Evolutionary conservation across 2,329 filamentous ascomycete species (phyloP), one percentile per base, ranked within the genome.

Genomic region (Juglanconis oblonga): DNA sequence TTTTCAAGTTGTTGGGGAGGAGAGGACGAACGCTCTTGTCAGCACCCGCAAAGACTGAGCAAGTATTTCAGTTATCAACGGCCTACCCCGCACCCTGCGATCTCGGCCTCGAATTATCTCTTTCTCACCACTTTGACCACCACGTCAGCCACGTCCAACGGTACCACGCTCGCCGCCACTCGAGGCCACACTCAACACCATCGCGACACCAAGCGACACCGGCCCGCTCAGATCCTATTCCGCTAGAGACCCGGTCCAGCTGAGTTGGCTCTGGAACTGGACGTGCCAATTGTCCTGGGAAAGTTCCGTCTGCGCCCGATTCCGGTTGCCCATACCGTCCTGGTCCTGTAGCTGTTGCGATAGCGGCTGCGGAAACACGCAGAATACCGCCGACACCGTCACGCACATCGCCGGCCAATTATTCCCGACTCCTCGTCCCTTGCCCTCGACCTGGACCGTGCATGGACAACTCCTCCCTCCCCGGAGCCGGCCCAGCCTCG

Each of bases 381-480:
- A 24, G 24, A 24, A 24, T 24, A 24, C 24, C 24, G 24, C 24
- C 24, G 24, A 24, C 24, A 24, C 24, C 24, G 24, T 24, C 24
- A 24, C 24, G 24, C 24, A 24, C 24, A 24, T 24, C 24, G 24
- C 24, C 36, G 24, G 47, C 42, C 59, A 42, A 24, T 61, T 17
- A 48, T 47, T 49, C 40, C 53, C 59, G 45, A 42, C 38, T 42
- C 38, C 4, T 42, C 10, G 38, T 42, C 38, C 38, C 4, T 42
- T 11, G 11, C 7, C 38, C 38, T 42, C 36, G 49, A 35, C 51
- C 33, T 35, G 31, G 33, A 51, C 49, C 36, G 56, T 69, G 66
- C 65, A 74, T 75, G 73, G 73, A 74, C 69, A 71, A 69, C 64
- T 71, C 72, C 67, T 71, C 71, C 63, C 68, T 72, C 50, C 56